Conservation (phyloP, 129 eudicot species). For the Tanacetum coccineum region DNA sequence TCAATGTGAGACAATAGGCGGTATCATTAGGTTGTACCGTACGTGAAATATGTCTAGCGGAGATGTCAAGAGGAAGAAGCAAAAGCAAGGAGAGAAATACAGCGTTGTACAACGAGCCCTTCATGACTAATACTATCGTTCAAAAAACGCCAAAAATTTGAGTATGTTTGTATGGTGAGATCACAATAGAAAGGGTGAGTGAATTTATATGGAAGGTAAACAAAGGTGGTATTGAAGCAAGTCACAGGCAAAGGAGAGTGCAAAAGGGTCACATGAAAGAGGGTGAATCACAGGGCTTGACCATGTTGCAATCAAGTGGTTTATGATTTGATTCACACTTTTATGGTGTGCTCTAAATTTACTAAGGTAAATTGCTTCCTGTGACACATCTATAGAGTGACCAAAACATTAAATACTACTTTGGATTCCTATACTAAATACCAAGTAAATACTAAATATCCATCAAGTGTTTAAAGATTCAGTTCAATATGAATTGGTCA, state of each 20-base stretch:
- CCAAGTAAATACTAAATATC: background rate
- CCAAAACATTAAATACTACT: conserved; percentile 28
- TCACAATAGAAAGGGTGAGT: conserved; percentile 6
- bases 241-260: conserved; percentile 70
- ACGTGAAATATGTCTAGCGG: conserved; percentile 60
- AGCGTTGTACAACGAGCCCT: conserved; percentile 16
- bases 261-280: conserved; percentile 62
- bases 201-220: conserved; percentile 24
- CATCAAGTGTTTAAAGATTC: conserved; percentile 32
- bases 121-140: conserved; percentile 24
- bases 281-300: conserved; percentile 47
- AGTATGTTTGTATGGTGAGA: conserved; percentile 16
- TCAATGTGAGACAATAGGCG: too few species aligned
- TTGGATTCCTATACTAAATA: background rate
- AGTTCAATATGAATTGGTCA: conserved; percentile 8
- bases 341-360: conserved; percentile 29
- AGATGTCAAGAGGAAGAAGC: conserved; percentile 40
- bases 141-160: background rate
- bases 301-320: conserved; percentile 30
- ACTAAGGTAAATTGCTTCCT: conserved; percentile 31
- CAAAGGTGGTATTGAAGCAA: conserved; percentile 68
- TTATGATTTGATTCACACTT: conserved; percentile 37
- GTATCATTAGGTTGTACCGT: conserved; percentile 23
- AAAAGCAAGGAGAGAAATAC: conserved; percentile 36
- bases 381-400: conserved; percentile 26